These are phyloP conservation scores for Aspergillus caelatus DNA, from an alignment of 2,329 filamentous ascomycete species.

Conservation along the genomic window DNA sequence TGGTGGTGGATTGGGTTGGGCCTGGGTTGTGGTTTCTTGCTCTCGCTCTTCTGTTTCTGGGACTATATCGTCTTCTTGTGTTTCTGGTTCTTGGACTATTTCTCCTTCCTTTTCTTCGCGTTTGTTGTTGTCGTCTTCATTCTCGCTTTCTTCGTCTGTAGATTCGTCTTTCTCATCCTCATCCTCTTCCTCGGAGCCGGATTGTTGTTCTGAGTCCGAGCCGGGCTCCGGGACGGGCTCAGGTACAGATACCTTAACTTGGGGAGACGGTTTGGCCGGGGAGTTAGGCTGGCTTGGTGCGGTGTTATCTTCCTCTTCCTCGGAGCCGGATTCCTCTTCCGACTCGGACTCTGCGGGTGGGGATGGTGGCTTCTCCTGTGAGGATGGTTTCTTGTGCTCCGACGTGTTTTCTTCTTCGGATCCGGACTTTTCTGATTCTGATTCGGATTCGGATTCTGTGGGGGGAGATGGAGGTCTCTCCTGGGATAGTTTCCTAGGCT, in stretches of 20 bases:
- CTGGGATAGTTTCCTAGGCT: slow-evolving; percentile 1
- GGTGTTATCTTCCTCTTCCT: not conserved
- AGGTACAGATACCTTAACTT: not conserved
- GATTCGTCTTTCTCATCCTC: not conserved
- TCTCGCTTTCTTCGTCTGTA: not conserved
- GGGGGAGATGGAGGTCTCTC: slow-evolving; percentile 11
- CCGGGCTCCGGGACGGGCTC: not conserved
- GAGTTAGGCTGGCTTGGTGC: not conserved
- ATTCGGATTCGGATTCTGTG: slow-evolving; percentile 16
- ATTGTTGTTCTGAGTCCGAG: not conserved
- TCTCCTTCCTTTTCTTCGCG: not conserved
- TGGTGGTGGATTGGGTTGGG: not conserved
- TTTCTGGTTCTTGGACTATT: not conserved
- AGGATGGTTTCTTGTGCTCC: slow-evolving; percentile 3
- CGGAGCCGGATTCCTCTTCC: not conserved
- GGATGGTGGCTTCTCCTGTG: slow-evolving; percentile 6
- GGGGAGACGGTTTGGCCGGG: not conserved
- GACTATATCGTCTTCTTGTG: not conserved
- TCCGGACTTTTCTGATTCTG: slow-evolving; percentile 3
- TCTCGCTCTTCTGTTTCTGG: not conserved
- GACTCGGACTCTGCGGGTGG: slow-evolving; percentile 15
- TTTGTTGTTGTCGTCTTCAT: not conserved
- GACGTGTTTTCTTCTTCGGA: not conserved
- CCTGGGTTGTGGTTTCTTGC: not conserved
- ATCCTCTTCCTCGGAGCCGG: not conserved